These are phyloP conservation scores for Eucalyptus urophylla DNA, from an alignment of 345 rosid genomes.

Conservation along the genomic window DNA sequence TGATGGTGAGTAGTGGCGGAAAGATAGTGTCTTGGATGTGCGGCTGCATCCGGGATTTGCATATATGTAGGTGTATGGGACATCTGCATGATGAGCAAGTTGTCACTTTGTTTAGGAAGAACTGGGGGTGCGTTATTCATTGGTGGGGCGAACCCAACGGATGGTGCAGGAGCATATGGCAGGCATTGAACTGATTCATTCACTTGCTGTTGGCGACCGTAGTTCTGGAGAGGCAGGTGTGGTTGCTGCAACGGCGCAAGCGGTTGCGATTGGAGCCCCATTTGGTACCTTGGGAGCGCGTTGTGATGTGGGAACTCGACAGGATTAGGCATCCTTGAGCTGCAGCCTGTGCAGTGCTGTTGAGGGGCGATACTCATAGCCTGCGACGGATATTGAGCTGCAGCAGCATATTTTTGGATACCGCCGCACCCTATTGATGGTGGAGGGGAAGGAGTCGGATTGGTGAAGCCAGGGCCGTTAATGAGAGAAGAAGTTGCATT, in stretches of 20 bases:
- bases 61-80: not conserved
- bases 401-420: not conserved
- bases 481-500: not conserved
- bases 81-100: not conserved
- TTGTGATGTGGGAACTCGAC: not conserved
- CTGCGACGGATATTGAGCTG: not conserved
- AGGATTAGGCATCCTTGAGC: not conserved
- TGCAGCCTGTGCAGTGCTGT: not conserved
- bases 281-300: not conserved
- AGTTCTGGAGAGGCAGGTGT: not conserved
- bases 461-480: not conserved
- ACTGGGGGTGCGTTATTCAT: not conserved
- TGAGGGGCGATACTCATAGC: not conserved
- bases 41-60: not conserved
- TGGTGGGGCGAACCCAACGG: not conserved
- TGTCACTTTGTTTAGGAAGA: not conserved
- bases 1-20: not conserved
- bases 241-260: not conserved
- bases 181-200: not conserved
- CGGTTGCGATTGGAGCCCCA: not conserved
- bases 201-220: not conserved
- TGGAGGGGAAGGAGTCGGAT: not conserved
- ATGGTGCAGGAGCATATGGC: not conserved
- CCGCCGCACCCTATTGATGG: not conserved
- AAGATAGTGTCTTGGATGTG: not conserved